Base-by-base conservation (phyloP, 257 asterid species). In the Fraxinus excelsior region DNA sequence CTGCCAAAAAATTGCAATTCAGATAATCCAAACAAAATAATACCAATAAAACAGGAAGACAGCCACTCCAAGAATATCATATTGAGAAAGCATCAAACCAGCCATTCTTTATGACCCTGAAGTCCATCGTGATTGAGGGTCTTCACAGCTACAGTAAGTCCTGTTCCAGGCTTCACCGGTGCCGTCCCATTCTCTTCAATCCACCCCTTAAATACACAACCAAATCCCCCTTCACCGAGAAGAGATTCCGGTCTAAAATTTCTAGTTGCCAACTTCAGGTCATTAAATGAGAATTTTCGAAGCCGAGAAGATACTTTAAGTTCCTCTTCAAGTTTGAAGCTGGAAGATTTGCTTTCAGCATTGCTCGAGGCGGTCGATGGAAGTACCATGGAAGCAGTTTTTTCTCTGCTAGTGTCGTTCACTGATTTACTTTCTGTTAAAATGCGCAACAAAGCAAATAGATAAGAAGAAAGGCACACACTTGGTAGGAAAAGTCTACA, bases 51-150 rank as follows among this genome's bases (percentile, higher is more conserved):
- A 56, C 23, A 71, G 31, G 71, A 29, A 62, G 67, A 51, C 19
- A 73, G 64, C 62, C 18, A n/a, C 5, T 26, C 28, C 53, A 71
- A 32, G 19, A 5, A 42, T 56, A 31, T 26, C 25, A 42, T 56
- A 75, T 38, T 18, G 62, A 78, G 58, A 80, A 82, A 62, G 81
- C 38, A 72, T 67, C 91, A 31, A 79, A 91, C 97, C 91, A 91
- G 92, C 97, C 97, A 91, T 85, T 91, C 97, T 86, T 81, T 91
- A 90, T 91, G 97, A 77, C 97, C 97, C 91, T 91, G 97, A 82
- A 91, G 91, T 10, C 96, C 96, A 31, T 89, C 96, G 13, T 89
- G 94, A 80, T 91, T 91, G 69, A 91, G 89, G 71, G 92, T 91
- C 83, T 89, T 91, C 79, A 91, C 96, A 5, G 96, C 96, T 56